Evolutionary conservation across 2,329 filamentous ascomycete genomes (phyloP), one percentile per base, ranked within the genome.

Genomic region (Juglanconis sp.): DNA sequence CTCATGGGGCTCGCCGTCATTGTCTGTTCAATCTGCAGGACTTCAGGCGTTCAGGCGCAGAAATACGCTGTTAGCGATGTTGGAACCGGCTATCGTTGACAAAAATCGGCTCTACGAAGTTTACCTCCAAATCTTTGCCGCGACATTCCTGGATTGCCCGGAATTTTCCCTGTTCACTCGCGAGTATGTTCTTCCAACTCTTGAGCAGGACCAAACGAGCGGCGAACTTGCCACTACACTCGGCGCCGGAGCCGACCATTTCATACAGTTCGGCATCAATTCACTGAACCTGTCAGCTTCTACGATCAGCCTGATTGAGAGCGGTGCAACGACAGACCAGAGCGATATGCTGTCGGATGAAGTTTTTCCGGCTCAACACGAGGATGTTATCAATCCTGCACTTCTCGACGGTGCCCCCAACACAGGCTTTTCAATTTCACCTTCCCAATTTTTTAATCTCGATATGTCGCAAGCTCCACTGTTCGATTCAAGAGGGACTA

Each of bases 31-130:
- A 10, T 38, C 35, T 31, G 32, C 51, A 30, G n/a, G 11, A 31
- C 11, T 59, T 5, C 31, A 38, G 11, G 24, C 35, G 13, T 62
- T 62, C 47, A 58, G 47, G 32, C n/a, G 36, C 47, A 58, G 49
- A 17, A 62, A 59, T 34, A 47, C 44, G 35, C 51, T 62, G 31
- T 32, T 62, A 9, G 56, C 60, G 13, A 47, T 62, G 4, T 42
- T 57, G 1, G 56, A 62, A n/a, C 56, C 56, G 5, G 30, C 11
- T 36, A 17, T 30, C 50, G 10, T 24, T 44, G 8, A 36, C 15
- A 40, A 31, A 44, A 7, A 48, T 9, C 30, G 42, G 10, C 44
- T 32, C 15, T 35, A 31, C 15, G 38, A 40, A n/a, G n/a, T 48
- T 0, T 62, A 59, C 32, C 51, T 62, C 36, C 38, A 49, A 30